Base-by-base conservation (phyloP, 495 filamentous ascomycete species). In the Aspergillus sclerotioniger region DNA sequence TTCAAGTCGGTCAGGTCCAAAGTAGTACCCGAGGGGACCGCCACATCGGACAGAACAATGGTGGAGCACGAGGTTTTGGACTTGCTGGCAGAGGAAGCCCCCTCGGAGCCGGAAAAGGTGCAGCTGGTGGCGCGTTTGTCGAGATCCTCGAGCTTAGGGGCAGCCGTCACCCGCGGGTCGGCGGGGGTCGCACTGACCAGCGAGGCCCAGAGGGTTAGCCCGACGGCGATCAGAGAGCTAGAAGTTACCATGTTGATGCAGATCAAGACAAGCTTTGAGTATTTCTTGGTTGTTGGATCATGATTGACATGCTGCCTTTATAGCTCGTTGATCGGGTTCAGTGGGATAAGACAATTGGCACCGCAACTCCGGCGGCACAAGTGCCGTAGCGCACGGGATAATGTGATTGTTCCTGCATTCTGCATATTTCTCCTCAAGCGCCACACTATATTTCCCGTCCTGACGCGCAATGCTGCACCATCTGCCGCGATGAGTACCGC, bases 11-110 rank as follows among this genome's bases (percentile, higher is more conserved):
- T 78, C 37, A 84, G 65, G 55, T 84, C 76, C 3, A 84, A 68
- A 6, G 80, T 84, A 1, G 67, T 70, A 12, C 80, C 81, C 9
- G 80, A 73, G 0, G 80, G 80, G 0, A 84, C 81, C 12, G 72
- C 74, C 43, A 84, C 56, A 46, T 57, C 59, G 16, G 68, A 74
- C 8, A 82, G 68, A 16, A 77, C 62, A 47, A 84, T 82, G 3
- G 79, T 81, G 0, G 80, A 74, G 67, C 81, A 84, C 10, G 77
- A 76, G 5, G 66, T 65, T 68, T 82, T 77, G 31, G 70, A 72
- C 53, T 68, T 67, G 57, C 64, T 76, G 2, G 72, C 79, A 3
- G 59, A 62, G 10, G 69, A 58, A 1, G 76, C 72, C 0, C 47
- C 47, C 15, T 50, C 31, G 13, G 47, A 50, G 35, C 62, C 63